These are phyloP conservation scores for Aspergillus aculeatinus DNA, from an alignment of 2,329 filamentous ascomycete species.

Conservation along the genomic window DNA sequence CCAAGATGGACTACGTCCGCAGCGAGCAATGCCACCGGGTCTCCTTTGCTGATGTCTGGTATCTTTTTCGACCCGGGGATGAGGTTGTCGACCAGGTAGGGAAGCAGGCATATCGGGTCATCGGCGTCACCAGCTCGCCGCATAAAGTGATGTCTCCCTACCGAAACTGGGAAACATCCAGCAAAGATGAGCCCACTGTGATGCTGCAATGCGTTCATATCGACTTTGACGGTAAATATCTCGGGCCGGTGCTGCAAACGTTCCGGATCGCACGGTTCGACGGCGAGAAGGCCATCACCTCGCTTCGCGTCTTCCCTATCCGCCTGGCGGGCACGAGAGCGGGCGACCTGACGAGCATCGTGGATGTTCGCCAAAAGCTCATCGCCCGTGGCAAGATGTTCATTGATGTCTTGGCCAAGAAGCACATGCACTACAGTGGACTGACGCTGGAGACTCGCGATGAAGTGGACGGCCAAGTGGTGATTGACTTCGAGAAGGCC, in stretches of 20 bases:
- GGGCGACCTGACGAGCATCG: background rate
- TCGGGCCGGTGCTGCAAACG: background rate
- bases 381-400: background rate
- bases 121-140: background rate
- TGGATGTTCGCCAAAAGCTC: background rate
- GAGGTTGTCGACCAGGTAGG: background rate
- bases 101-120: background rate
- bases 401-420: background rate
- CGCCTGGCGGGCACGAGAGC: background rate
- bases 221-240: background rate
- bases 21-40: background rate
- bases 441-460: background rate
- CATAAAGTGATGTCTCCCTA: background rate
- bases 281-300: background rate
- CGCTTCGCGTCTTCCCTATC: background rate
- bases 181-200: background rate
- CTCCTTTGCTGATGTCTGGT: background rate
- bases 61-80: background rate
- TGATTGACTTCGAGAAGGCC: background rate
- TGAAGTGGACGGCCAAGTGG: background rate
- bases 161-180: background rate
- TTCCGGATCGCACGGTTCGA: background rate
- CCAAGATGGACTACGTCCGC: background rate
- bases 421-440: background rate
- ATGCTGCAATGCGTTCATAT: background rate